A percentile compares a stretch with the other conserved stretches of the same genome.
Evolutionary conservation across 805 yeast species (phyloP).

Genomic region (Ogataea methylovora): DNA sequence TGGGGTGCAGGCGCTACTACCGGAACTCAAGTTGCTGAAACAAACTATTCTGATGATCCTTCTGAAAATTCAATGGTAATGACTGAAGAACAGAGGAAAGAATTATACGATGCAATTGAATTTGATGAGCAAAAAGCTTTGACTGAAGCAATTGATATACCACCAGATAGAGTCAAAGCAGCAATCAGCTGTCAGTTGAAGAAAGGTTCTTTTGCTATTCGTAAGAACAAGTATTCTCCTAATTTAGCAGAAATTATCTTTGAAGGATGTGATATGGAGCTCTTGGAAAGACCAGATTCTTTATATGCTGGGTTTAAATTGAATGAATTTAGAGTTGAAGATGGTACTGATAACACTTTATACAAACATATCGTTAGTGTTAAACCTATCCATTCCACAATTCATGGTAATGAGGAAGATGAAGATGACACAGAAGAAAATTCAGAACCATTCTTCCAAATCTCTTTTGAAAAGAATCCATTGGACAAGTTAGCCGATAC

Average conservation of each 20-base stretch:
- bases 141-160: conserved; percentile 51
- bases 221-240: conserved; percentile 28
- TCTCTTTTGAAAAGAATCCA: conserved; percentile 82
- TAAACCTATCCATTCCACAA: conserved; percentile 39
- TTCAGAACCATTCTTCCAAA: conserved; percentile 78
- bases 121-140: conserved; percentile 60
- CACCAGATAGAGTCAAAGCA: conserved; percentile 64
- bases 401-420: conserved; percentile 7
- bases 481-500: conserved; percentile 81
- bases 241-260: conserved; percentile 72
- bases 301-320: conserved; percentile 63
- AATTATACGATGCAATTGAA: conserved; percentile 88
- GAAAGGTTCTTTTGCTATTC: conserved; percentile 70
- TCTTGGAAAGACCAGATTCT: conserved; percentile 75
- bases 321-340: conserved; percentile 79
- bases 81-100: conserved; percentile 83
- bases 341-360: conserved; percentile 71
- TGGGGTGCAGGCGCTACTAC: conserved; percentile 37
- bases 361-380: conserved; percentile 86
- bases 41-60: conserved; percentile 11
- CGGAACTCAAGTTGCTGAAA: conserved; percentile 2
- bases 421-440: too few relatives aligned
- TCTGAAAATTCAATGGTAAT: conserved; percentile 38
- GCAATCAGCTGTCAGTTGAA: conserved; percentile 62
- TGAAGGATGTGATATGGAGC: conserved; percentile 71